Base-by-base conservation (phyloP, 164 flowering plant genomes). In the Vitis cinerea region DNA sequence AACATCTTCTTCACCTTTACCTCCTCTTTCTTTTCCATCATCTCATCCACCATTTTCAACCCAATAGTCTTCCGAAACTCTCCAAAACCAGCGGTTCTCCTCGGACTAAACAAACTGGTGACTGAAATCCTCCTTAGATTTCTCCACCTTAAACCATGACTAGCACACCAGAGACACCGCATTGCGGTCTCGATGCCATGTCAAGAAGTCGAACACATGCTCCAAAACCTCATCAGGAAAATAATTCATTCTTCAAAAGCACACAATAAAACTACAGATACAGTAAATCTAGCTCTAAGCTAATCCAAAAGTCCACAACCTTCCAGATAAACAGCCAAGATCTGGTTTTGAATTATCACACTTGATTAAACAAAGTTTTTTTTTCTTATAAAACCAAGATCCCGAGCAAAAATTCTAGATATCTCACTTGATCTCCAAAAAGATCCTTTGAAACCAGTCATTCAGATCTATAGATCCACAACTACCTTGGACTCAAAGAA, bases 141-240 rank as follows among this genome's bases (percentile, higher is more conserved):
- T 82, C 77, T 94, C 98, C 16, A 91, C 84, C 61, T 70, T 81
- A 73, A 63, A 90, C 98, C 98, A 94, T 14, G 86, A 80, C 51
- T 87, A 86, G 72, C 98, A 90, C 48, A 91, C 98, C 71, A 86
- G 57, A 23, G 98, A 90, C 54, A 87, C 85, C 10, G 93, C 76
- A 78, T 91, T 94, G 8, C 98, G 78, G 75, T 94, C 98, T 11
- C 69, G 68, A 56, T 89, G 84, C 12, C 85, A 72, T 1, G 83
- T 70, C 7, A 94, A 37, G 79, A 80, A 89, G 70, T 84, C 84
- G 67, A 94, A 94, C 2, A 94, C 75, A 31, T 86, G 86, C 81
- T 91, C 98, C 15, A 91, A 50, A 13, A 94, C 97, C 79, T 90
- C 97, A 37, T 91, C 97, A 1, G 96, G 97, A 70, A 90, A 91